phyloP scores from a whole-genome alignment of 2,329 filamentous ascomycete species.

The Cercospora sojina region DNA sequence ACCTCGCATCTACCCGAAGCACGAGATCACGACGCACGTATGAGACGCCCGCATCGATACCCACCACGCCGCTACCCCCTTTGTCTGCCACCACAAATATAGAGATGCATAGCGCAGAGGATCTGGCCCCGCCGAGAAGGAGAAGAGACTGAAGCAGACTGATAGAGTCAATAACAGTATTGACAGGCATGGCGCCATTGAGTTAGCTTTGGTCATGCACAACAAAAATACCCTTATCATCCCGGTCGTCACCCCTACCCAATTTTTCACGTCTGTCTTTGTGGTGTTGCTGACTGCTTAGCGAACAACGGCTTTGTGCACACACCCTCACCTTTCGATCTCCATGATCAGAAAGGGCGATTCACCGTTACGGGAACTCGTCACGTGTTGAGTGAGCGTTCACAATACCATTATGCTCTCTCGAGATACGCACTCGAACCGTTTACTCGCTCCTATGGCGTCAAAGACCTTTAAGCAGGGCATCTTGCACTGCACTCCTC shows the following conservation, averaged over 20 bases:
- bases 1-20: slow-evolving; percentile 5
- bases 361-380: neutral
- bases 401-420: neutral
- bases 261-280: neutral
- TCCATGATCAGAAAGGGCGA: neutral
- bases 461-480: neutral
- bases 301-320: neutral
- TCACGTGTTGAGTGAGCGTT: neutral
- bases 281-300: neutral
- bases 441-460: neutral
- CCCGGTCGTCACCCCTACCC: neutral
- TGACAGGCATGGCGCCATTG: slow-evolving; percentile 1
- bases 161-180: slow-evolving; percentile 11
- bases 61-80: slow-evolving; percentile 11
- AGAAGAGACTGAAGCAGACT: slow-evolving; percentile 8
- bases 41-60: slow-evolving; percentile 11
- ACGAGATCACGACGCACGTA: slow-evolving; percentile 14
- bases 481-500: neutral
- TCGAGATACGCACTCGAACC: neutral
- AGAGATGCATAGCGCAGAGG: slow-evolving; percentile 7
- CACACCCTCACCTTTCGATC: neutral
- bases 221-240: neutral
- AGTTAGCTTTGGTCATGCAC: slow-evolving; percentile 6
- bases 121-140: slow-evolving; percentile 4
- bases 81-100: slow-evolving; percentile 15